Evolutionary conservation across 2,329 filamentous ascomycete genomes (phyloP).

Genomic region (Onygenales sp.): DNA sequence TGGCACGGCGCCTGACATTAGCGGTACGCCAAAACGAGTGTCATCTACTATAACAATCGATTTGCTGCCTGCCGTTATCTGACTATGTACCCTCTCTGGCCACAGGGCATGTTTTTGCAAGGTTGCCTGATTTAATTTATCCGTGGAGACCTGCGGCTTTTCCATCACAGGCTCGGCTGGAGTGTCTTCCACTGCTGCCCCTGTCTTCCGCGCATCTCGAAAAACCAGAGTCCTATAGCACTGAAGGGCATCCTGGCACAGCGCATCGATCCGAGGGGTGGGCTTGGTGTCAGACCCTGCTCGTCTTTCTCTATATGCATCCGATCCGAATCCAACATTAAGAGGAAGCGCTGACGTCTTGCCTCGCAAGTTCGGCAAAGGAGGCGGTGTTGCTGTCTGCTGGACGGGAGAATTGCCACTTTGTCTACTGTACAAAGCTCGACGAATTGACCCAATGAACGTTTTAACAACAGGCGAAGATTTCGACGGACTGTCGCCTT

Average conservation of each 20-base stretch:
- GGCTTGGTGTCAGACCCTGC: conserved; percentile 26
- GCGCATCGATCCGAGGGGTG: conserved; percentile 64
- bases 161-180: conserved; percentile 4
- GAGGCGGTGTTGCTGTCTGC: conserved; percentile 25
- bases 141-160: neutral
- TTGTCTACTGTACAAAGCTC: conserved; percentile 60
- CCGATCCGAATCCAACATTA: conserved; percentile 36
- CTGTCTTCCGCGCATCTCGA: conserved; percentile 43
- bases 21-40: conserved; percentile 34
- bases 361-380: conserved; percentile 23
- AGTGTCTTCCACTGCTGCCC: conserved; percentile 11
- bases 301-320: conserved; percentile 33
- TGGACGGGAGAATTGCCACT: conserved; percentile 21
- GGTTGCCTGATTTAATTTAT: neutral
- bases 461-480: conserved; percentile 65
- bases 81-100: conserved; percentile 34
- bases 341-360: conserved; percentile 34
- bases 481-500: conserved; percentile 14
- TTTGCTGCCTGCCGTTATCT: conserved; percentile 70
- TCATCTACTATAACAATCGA: conserved; percentile 82
- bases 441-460: conserved; percentile 74
- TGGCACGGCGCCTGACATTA: conserved; percentile 29
- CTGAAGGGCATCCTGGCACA: conserved; percentile 69
- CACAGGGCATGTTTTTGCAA: conserved; percentile 15
- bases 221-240: conserved; percentile 69